These are phyloP conservation scores for Sugiyamaella japonica DNA, from an alignment of 1,139 yeast genomes.

Conservation along the genomic window DNA sequence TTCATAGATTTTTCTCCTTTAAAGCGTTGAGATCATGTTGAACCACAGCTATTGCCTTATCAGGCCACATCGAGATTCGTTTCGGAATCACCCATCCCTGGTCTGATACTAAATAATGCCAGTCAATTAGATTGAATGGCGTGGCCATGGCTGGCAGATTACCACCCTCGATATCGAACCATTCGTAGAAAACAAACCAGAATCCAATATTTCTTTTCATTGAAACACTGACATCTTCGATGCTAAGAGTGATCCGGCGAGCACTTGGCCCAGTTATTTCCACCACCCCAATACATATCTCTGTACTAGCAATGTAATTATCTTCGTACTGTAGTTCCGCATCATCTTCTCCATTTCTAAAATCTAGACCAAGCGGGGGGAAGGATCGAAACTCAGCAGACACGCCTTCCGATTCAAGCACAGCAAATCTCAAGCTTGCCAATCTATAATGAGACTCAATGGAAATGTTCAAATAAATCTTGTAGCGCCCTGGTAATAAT, in stretches of 20 bases:
- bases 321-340: conserved; percentile 6
- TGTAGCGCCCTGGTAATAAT: conserved; percentile 16
- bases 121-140: conserved; percentile 2
- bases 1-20: conserved; percentile 1
- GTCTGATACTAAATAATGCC: conserved; percentile 5
- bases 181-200: conserved; percentile 13
- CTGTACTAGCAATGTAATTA: conserved; percentile 8
- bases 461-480: conserved; percentile 10
- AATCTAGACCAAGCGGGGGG: conserved; percentile 9
- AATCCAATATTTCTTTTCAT: conserved; percentile 15
- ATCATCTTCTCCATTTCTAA: background rate
- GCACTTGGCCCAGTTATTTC: conserved; percentile 4
- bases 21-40: conserved; percentile 14
- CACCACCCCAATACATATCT: conserved; percentile 12
- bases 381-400: conserved; percentile 7
- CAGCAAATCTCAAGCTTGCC: conserved; percentile 9
- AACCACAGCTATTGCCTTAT: conserved; percentile 5
- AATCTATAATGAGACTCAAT: conserved; percentile 15
- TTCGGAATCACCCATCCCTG: conserved; percentile 13
- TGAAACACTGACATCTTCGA: conserved; percentile 13
- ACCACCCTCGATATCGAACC: conserved; percentile 11
- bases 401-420: conserved; percentile 9
- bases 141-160: conserved; percentile 11
- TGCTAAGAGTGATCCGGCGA: conserved; percentile 1
- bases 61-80: conserved; percentile 11